Percentiles rank a stretch among this genome's conserved stretches.
phyloP scores from a whole-genome alignment of 129 eudicot species.

The Saposhnikovia divaricata region DNA sequence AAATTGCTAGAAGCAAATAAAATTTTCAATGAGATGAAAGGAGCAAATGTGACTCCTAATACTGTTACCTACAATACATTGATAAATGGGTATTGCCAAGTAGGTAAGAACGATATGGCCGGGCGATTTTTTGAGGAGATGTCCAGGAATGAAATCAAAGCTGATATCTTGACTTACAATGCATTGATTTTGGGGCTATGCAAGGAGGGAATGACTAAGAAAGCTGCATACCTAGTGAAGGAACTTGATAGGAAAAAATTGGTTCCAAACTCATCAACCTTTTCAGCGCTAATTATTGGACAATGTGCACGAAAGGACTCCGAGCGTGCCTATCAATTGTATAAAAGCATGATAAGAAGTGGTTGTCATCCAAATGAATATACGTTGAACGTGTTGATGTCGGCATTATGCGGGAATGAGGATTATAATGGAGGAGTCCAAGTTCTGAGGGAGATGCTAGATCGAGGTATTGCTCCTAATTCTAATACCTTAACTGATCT shows the following conservation, averaged over 20 bases:
- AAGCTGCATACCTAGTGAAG: constrained; percentile 76
- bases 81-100: constrained; percentile 48
- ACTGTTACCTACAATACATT: constrained; percentile 66
- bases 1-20: constrained; percentile 58
- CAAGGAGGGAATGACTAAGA: constrained; percentile 68
- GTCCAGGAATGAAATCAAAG: constrained; percentile 39
- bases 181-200: constrained; percentile 66
- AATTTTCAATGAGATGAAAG: constrained; percentile 56
- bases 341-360: constrained; percentile 64
- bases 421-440: constrained; percentile 65
- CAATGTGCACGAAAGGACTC: constrained; percentile 63
- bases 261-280: constrained; percentile 70
- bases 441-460: constrained; percentile 49
- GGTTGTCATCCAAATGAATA: constrained; percentile 62
- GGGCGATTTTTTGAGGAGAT: constrained; percentile 63
- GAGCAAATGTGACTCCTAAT: constrained; percentile 37
- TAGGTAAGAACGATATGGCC: constrained; percentile 50
- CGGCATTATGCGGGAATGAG: constrained; percentile 40
- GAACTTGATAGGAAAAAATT: constrained; percentile 65
- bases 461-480: constrained; percentile 48
- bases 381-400: constrained; percentile 45
- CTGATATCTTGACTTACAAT: constrained; percentile 68
- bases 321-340: constrained; percentile 56
- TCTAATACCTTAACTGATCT: constrained; percentile 37
- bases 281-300: constrained; percentile 73